phyloP scores from a whole-genome alignment of 371 early-diverging fungal species.

The Mortierella sp. region DNA sequence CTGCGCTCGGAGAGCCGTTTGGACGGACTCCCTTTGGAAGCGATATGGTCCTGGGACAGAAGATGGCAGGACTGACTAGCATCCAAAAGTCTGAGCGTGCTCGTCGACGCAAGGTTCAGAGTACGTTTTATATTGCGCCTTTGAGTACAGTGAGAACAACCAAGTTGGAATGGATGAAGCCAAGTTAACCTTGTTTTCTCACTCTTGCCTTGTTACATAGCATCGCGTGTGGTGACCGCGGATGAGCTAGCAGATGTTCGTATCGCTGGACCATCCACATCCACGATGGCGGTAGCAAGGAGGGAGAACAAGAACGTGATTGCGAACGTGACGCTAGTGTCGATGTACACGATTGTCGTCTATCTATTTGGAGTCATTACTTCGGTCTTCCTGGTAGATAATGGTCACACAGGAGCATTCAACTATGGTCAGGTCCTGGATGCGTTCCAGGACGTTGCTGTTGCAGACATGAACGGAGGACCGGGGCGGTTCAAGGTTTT shows the following conservation, averaged over 20 bases:
- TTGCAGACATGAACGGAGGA: conserved; percentile 23
- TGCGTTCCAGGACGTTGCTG: conserved; percentile 33
- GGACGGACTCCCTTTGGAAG: conserved; percentile 2
- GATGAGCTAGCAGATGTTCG: conserved; percentile 26
- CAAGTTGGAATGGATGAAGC: no score
- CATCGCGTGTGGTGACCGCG: conserved; percentile 29
- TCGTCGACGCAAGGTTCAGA: conserved; percentile 36
- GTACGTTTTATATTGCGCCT: no score
- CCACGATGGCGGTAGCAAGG: conserved; percentile 13
- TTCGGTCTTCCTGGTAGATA: conserved; percentile 50
- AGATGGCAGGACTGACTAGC: conserved; percentile 11
- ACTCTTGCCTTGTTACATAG: conserved; percentile 6
- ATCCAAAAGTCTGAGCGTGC: conserved; percentile 30
- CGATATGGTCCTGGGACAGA: conserved; percentile 22
- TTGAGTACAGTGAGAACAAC: no score
- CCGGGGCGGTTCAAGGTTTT: conserved; percentile 40
- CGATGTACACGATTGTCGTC: conserved; percentile 50
- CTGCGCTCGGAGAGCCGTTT: not conserved
- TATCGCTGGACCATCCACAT: conserved; percentile 12
- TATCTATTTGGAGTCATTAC: conserved; percentile 49
- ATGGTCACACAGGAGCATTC: conserved; percentile 22
- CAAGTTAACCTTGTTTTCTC: not conserved
- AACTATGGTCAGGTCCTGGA: conserved; percentile 37
- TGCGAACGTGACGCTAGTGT: conserved; percentile 43
- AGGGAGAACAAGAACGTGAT: conserved; percentile 38